Conservation (phyloP, 495 filamentous ascomycete genomes). For the Aspergillus cavernicola region DNA sequence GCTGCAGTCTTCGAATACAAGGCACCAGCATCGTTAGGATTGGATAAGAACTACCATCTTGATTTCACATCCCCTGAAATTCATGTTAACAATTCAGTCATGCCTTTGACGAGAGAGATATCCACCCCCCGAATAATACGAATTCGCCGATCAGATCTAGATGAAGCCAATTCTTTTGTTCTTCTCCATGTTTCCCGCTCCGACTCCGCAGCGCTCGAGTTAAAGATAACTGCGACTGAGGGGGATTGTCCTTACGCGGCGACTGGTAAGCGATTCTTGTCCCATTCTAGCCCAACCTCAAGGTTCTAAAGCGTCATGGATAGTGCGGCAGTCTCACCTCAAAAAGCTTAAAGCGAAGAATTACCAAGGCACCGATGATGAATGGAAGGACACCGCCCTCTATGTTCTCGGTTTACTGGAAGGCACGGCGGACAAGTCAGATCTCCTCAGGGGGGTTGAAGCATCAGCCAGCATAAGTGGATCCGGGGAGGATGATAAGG, state of each 20-base stretch:
- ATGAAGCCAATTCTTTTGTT: constrained; percentile 49
- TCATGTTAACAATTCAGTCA: neutral
- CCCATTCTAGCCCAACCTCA: neutral
- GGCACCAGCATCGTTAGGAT: too few relatives aligned
- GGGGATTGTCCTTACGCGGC: constrained; percentile 56
- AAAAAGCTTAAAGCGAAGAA: constrained; percentile 48
- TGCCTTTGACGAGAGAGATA: too few relatives aligned
- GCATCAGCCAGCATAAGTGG: constrained; percentile 30
- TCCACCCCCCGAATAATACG: constrained; percentile 43
- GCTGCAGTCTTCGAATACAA: too few relatives aligned
- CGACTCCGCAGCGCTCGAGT: constrained; percentile 48
- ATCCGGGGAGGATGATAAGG: constrained; percentile 28
- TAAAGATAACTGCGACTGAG: constrained; percentile 68
- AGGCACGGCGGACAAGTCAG: constrained; percentile 8
- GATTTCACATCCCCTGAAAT: too few relatives aligned
- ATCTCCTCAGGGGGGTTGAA: constrained; percentile 29
- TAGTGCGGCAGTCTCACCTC: constrained; percentile 47
- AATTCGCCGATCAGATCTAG: constrained; percentile 52
- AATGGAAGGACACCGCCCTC: constrained; percentile 54
- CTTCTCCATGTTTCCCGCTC: constrained; percentile 53
- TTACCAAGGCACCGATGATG: constrained; percentile 49
- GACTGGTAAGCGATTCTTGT: constrained; percentile 40
- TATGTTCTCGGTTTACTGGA: constrained; percentile 27
- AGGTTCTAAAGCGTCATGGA: neutral
- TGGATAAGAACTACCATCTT: too few relatives aligned